Conservation (phyloP, 805 yeast species). For the Candida insectorum region DNA sequence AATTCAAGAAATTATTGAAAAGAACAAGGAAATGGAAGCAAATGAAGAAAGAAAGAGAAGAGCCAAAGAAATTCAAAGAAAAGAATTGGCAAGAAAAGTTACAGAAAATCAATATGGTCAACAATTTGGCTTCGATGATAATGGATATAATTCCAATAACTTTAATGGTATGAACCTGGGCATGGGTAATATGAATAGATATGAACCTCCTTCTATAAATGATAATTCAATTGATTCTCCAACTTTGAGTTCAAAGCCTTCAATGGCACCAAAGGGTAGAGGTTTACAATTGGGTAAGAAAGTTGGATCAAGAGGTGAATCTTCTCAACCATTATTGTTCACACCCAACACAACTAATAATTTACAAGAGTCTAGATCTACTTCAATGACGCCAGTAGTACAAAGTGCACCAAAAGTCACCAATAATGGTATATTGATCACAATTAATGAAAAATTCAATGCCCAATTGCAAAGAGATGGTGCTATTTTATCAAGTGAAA, state of each 20-base stretch:
- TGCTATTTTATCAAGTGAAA: slow-evolving; percentile 59
- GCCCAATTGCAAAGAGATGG: slow-evolving; percentile 88
- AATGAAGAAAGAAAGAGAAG: slow-evolving; percentile 94
- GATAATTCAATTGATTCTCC: slow-evolving; percentile 9
- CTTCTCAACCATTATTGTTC: slow-evolving; percentile 26
- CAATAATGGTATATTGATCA: slow-evolving; percentile 77
- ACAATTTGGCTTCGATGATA: slow-evolving; percentile 9
- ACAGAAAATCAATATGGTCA: slow-evolving; percentile 44
- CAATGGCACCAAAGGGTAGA: slow-evolving; percentile 23
- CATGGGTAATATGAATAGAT: slow-evolving; percentile 5
- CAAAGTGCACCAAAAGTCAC: slow-evolving; percentile 21
- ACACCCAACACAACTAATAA: slow-evolving; percentile 16
- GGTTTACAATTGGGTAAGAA: slow-evolving; percentile 78
- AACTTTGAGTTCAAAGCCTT: slow-evolving; percentile 1
- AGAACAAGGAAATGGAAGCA: slow-evolving; percentile 95
- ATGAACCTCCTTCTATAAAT: slow-evolving; percentile 18
- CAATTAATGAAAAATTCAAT: slow-evolving; percentile 71
- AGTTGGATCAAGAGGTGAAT: slow-evolving; percentile 27
- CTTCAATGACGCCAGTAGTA: slow-evolving; percentile 14
- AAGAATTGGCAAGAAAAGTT: slow-evolving; percentile 64
- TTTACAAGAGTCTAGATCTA: slow-evolving; percentile 19
- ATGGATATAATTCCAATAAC: slow-evolving; percentile 13
- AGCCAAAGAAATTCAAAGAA: slow-evolving; percentile 85
- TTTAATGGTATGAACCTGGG: slow-evolving; percentile 1
- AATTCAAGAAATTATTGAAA: slow-evolving; percentile 95